A percentile compares a stretch with the other conserved stretches of the same genome.
These are phyloP conservation scores for Monilinia polystroma DNA, from an alignment of 2,329 filamentous ascomycete species.

Conservation along the genomic window DNA sequence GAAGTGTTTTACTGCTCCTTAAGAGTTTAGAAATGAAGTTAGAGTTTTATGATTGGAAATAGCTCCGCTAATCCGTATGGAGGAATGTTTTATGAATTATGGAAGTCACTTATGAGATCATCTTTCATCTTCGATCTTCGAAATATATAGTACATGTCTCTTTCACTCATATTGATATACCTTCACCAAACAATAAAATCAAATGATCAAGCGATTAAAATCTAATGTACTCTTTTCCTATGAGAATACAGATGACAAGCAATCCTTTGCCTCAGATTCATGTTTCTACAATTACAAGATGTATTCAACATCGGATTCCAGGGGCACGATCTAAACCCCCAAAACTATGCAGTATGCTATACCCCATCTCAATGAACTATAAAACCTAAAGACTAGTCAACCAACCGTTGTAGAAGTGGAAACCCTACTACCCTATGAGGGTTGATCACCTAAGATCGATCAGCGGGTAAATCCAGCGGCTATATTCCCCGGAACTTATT, in stretches of 20 bases:
- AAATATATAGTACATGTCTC: not conserved
- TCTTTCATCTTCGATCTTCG: not conserved
- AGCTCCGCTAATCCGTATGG: not conserved
- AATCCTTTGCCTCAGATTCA: not conserved
- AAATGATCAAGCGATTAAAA: not conserved
- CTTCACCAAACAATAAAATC: not conserved
- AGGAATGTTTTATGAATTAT: conserved; percentile 7
- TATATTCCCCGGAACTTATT: not conserved
- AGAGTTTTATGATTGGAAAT: not conserved
- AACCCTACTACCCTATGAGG: not conserved
- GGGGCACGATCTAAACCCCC: not conserved
- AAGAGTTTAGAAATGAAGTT: not conserved
- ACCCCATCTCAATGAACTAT: not conserved
- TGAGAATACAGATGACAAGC: not conserved
- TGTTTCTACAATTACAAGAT: not conserved
- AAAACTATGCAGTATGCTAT: not conserved
- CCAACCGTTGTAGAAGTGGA: not conserved
- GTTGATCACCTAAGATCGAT: too few species aligned
- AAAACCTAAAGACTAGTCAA: not conserved
- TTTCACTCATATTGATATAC: not conserved
- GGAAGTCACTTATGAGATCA: not conserved
- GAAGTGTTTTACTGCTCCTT: not conserved
- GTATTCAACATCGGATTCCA: too few species aligned
- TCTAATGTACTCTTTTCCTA: not conserved
- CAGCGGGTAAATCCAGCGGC: too few species aligned